Conservation (phyloP, 163 green algal species). For the Scenedesmus sp. region DNA sequence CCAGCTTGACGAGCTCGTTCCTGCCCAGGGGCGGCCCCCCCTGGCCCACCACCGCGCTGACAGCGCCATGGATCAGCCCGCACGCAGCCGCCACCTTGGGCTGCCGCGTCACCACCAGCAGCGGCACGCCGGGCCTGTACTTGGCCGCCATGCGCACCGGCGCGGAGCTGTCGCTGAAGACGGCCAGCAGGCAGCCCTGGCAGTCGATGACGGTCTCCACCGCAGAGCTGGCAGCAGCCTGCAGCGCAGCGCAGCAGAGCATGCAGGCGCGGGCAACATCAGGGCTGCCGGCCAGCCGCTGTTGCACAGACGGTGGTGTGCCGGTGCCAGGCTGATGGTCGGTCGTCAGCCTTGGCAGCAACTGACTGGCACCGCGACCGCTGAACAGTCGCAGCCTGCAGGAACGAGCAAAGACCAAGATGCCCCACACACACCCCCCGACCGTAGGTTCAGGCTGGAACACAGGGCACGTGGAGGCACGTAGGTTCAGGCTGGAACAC, state of each 20-base stretch:
- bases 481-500: too few species aligned
- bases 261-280: too few species aligned
- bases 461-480: too few species aligned
- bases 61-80: constrained; percentile 48
- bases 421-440: too few species aligned
- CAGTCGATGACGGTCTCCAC: constrained; percentile 62
- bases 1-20: constrained; percentile 54
- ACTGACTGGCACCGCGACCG: not conserved
- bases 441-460: too few species aligned
- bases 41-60: constrained; percentile 1
- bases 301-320: too few species aligned
- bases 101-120: constrained; percentile 71
- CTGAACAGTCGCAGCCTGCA: not conserved
- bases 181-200: constrained; percentile 19
- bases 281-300: too few species aligned
- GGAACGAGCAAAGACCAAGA: not conserved
- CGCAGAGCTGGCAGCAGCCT: constrained; percentile 45
- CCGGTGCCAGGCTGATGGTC: not conserved
- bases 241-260: not conserved
- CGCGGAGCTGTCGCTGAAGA: constrained; percentile 28
- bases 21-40: not conserved
- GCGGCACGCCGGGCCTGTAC: constrained; percentile 63
- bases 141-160: constrained; percentile 47
- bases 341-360: not conserved
- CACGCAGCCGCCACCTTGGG: constrained; percentile 16